Evolutionary conservation across 345 rosid genomes (phyloP).

Genomic region (Psidium guajava): DNA sequence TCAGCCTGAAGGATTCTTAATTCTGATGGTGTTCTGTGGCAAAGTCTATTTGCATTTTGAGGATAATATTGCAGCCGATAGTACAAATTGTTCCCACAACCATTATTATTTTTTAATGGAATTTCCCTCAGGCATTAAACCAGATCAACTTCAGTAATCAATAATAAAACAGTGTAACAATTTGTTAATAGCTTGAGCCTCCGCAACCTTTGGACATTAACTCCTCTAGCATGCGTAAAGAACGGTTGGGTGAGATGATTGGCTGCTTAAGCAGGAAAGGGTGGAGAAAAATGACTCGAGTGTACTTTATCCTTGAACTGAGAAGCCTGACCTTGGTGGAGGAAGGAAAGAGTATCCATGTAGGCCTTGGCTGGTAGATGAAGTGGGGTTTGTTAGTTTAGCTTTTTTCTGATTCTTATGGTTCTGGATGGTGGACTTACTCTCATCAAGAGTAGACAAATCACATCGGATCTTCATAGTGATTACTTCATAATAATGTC

Average conservation of each 20-base stretch:
- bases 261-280: background rate
- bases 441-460: background rate
- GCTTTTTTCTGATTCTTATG: background rate
- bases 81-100: background rate
- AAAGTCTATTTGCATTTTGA: background rate
- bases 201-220: background rate
- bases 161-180: background rate
- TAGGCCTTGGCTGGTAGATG: background rate
- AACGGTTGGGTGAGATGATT: background rate
- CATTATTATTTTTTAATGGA: background rate
- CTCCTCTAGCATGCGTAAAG: background rate
- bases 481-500: background rate
- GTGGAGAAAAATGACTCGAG: background rate
- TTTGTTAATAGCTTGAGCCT: background rate
- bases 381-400: background rate
- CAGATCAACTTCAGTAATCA: background rate
- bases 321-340: background rate
- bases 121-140: background rate
- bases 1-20: background rate
- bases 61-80: background rate
- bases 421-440: background rate
- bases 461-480: background rate
- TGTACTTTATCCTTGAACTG: background rate
- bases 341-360: background rate
- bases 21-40: background rate